Evolutionary conservation across 2,329 filamentous ascomycete genomes (phyloP).

Genomic region (Rutstroemia sp.): DNA sequence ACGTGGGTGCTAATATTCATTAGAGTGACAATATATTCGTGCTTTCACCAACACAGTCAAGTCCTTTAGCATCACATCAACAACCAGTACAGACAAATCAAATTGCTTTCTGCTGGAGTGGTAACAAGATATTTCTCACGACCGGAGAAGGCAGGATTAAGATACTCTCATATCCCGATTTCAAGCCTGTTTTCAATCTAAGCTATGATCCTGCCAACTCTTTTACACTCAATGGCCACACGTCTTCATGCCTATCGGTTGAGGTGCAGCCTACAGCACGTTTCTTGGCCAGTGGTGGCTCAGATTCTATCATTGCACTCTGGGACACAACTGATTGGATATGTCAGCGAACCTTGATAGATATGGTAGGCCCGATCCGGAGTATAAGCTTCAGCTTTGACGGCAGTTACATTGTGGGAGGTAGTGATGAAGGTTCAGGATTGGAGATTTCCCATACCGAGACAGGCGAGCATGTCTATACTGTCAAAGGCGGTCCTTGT

Average conservation of each 20-base stretch:
- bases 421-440: slow-evolving; percentile 63
- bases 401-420: slow-evolving; percentile 65
- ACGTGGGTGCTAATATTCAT: not conserved
- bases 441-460: slow-evolving; percentile 66
- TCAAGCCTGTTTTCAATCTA: slow-evolving; percentile 46
- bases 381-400: slow-evolving; percentile 72
- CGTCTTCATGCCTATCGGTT: slow-evolving; percentile 60
- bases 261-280: slow-evolving; percentile 64
- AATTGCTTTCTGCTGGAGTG: slow-evolving; percentile 66
- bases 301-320: slow-evolving; percentile 66
- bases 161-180: slow-evolving; percentile 60
- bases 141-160: slow-evolving; percentile 65
- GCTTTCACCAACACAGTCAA: slow-evolving; percentile 51
- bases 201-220: slow-evolving; percentile 39
- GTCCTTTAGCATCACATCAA: slow-evolving; percentile 49
- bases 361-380: slow-evolving; percentile 61
- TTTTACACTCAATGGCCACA: slow-evolving; percentile 64
- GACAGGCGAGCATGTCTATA: slow-evolving; percentile 65
- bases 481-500: slow-evolving; percentile 59
- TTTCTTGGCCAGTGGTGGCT: slow-evolving; percentile 67
- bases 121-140: slow-evolving; percentile 62
- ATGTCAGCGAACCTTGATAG: slow-evolving; percentile 62
- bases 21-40: slow-evolving; percentile 56
- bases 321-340: slow-evolving; percentile 77
- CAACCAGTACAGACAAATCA: slow-evolving; percentile 63